A percentile compares a stretch with the other conserved stretches of the same genome.
These are phyloP conservation scores for Solanum hybrid DNA, from an alignment of 305 asterid species.

Conservation along the genomic window DNA sequence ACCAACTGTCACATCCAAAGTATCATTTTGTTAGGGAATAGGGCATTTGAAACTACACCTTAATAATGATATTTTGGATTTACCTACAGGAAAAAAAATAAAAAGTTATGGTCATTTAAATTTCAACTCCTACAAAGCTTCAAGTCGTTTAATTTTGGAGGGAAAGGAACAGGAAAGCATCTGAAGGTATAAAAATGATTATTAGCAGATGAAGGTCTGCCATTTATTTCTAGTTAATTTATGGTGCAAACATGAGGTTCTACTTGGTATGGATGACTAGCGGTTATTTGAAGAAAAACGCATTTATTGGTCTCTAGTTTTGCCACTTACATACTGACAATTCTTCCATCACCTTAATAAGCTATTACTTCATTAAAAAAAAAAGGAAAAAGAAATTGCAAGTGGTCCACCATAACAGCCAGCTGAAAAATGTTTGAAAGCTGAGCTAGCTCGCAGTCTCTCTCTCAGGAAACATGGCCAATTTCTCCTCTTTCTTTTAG, in stretches of 20 bases:
- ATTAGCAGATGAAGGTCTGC: background rate
- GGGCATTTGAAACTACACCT: background rate
- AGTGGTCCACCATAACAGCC: conserved; percentile 1
- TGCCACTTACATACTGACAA: background rate
- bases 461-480: background rate
- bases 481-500: background rate
- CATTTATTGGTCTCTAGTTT: background rate
- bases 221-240: background rate
- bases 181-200: background rate
- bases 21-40: background rate
- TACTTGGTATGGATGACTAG: background rate
- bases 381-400: background rate
- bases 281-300: background rate
- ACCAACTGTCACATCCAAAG: background rate
- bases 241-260: conserved; percentile 3
- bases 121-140: background rate
- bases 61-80: background rate
- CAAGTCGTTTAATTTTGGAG: background rate
- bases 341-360: background rate
- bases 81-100: background rate
- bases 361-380: background rate
- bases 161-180: background rate
- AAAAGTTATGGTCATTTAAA: background rate
- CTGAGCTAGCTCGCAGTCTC: background rate
- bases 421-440: background rate